phyloP scores from a whole-genome alignment of 805 yeast genomes.

The Metschnikowia baotianmanensis region DNA sequence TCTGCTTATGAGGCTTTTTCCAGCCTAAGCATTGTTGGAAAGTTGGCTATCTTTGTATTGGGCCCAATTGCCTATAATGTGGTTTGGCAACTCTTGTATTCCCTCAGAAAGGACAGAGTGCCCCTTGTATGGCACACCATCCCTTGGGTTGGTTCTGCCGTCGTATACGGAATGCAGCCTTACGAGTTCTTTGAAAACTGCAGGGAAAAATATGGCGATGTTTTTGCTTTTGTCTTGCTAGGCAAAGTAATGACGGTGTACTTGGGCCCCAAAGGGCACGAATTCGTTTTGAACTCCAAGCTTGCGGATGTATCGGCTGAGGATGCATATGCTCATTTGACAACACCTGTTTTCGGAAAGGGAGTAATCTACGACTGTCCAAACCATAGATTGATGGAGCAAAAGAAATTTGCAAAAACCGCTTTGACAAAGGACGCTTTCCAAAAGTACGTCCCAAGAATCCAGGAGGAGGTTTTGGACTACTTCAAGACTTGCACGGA shows the following conservation, averaged over 20 bases:
- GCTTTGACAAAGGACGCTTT: conserved; percentile 87
- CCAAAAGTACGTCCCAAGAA: conserved; percentile 81
- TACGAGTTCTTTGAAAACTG: conserved; percentile 82
- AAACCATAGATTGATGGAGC: conserved; percentile 92
- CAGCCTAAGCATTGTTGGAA: conserved; percentile 26
- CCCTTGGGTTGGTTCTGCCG: conserved; percentile 95
- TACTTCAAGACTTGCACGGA: conserved; percentile 57
- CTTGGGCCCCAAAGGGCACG: conserved; percentile 97
- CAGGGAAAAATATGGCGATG: conserved; percentile 85
- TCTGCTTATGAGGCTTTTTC: conserved; percentile 20
- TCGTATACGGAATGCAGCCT: conserved; percentile 88
- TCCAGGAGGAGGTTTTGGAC: conserved; percentile 69
- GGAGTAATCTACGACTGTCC: conserved; percentile 98
- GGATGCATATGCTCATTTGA: conserved; percentile 90
- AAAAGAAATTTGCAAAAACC: conserved; percentile 91
- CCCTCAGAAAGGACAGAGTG: conserved; percentile 76
- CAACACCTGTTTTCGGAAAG: conserved; percentile 99
- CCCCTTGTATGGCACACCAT: conserved; percentile 91
- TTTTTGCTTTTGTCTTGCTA: conserved; percentile 82
- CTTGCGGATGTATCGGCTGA: conserved; percentile 90
- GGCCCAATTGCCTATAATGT: conserved; percentile 66
- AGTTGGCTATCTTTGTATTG: conserved; percentile 33
- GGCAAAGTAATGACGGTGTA: conserved; percentile 95
- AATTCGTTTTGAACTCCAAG: conserved; percentile 89
- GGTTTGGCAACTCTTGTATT: conserved; percentile 64